A percentile compares a stretch with the other conserved stretches of the same genome.
Conservation (phyloP, 2,329 filamentous ascomycete species). For the Pseudocercospora crystallina region DNA sequence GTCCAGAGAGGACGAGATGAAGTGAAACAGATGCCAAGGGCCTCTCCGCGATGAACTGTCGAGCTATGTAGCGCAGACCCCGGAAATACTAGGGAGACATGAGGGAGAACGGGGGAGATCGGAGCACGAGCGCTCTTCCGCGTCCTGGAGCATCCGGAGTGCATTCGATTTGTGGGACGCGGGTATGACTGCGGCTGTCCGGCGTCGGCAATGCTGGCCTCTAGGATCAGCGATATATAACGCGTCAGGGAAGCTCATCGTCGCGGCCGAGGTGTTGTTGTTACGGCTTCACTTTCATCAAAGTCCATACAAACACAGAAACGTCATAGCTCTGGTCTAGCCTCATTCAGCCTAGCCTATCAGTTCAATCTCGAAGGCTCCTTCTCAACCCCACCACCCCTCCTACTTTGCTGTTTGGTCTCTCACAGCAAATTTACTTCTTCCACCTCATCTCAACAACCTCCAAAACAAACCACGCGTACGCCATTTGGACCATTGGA, state of each 20-base stretch:
- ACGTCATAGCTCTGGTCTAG: neutral
- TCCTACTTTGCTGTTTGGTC: neutral
- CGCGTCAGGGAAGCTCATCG: neutral
- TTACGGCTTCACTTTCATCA: neutral
- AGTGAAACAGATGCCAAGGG: slow-evolving; percentile 2
- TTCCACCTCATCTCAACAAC: neutral
- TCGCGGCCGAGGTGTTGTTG: neutral
- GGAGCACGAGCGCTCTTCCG: neutral
- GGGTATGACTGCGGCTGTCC: slow-evolving; percentile 1
- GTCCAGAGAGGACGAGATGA: neutral
- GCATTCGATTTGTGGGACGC: neutral
- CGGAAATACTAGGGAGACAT: slow-evolving; percentile 6
- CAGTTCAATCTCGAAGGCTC: neutral
- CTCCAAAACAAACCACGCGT: neutral
- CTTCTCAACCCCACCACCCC: slow-evolving; percentile 1
- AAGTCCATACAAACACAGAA: neutral
- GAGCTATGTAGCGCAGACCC: slow-evolving; percentile 5
- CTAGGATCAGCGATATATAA: slow-evolving; percentile 6
- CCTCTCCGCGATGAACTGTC: slow-evolving; percentile 1
- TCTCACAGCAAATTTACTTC: neutral
- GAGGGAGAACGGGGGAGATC: slow-evolving; percentile 1
- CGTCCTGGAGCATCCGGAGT: slow-evolving; percentile 1
- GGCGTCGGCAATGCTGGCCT: slow-evolving; percentile 5
- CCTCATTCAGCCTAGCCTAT: neutral
- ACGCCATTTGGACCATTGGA: neutral